phyloP scores from a whole-genome alignment of 2,329 filamentous ascomycete genomes.

The Zasmidium citrigriseum region DNA sequence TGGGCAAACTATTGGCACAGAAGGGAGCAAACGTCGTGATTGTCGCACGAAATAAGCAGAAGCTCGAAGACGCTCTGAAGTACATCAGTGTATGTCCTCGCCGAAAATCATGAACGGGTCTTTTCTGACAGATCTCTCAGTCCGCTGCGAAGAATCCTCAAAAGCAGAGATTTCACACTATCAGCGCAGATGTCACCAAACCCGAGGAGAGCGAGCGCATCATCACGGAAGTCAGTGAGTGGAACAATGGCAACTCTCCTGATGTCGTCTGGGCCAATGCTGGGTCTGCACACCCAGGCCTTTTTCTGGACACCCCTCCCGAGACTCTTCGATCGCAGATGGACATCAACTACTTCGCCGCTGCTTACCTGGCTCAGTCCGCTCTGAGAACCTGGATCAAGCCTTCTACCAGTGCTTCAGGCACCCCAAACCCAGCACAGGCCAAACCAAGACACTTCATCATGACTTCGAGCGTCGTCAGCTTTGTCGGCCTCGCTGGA shows the following conservation, averaged over 20 bases:
- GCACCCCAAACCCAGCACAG: constrained; percentile 27
- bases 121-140: constrained; percentile 42
- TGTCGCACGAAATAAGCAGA: constrained; percentile 73
- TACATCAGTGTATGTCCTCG: constrained; percentile 59
- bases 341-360: constrained; percentile 90
- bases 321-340: constrained; percentile 73
- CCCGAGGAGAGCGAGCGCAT: constrained; percentile 69
- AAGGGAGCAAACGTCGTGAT: constrained; percentile 88
- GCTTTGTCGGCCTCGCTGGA: constrained; percentile 75
- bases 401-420: constrained; percentile 38
- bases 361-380: constrained; percentile 81
- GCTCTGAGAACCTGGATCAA: constrained; percentile 73
- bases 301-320: constrained; percentile 75
- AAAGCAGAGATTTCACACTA: constrained; percentile 77
- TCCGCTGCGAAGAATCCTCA: constrained; percentile 64
- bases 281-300: constrained; percentile 69
- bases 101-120: neutral
- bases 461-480: constrained; percentile 77
- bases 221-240: constrained; percentile 69
- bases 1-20: constrained; percentile 71
- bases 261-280: constrained; percentile 93
- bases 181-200: constrained; percentile 78
- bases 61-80: constrained; percentile 70
- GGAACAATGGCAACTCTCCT: constrained; percentile 73
- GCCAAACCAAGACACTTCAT: constrained; percentile 72